Evolutionary conservation across 1,284 basidiomycete species (phyloP).

Genomic region (Phlebopus sp.): DNA sequence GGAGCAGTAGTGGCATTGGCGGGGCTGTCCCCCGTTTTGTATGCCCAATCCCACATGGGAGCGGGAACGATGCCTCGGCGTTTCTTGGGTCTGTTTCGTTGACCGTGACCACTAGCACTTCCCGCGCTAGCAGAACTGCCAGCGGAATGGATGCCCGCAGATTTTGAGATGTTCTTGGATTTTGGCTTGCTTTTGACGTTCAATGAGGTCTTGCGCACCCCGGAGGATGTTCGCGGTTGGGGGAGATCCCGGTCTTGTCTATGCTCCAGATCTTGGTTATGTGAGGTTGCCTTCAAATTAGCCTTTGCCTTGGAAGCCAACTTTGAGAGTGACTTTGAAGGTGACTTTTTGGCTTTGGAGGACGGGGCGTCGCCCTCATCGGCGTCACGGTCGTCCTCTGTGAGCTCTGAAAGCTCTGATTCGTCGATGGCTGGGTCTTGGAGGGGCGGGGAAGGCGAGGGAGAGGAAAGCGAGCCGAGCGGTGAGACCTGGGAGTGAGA

Average conservation of each 20-base stretch:
- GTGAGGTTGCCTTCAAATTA: neutral
- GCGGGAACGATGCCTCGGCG: constrained; percentile 66
- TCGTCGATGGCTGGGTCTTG: constrained; percentile 42
- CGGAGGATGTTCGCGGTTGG: constrained; percentile 21
- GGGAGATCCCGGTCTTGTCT: constrained; percentile 26
- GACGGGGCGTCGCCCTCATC: constrained; percentile 15
- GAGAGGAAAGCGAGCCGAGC: constrained; percentile 59
- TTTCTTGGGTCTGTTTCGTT: constrained; percentile 46
- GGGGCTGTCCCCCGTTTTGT: constrained; percentile 33
- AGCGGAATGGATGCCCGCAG: neutral
- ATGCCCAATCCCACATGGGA: constrained; percentile 77
- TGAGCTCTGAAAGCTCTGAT: constrained; percentile 78
- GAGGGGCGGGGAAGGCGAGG: constrained; percentile 39
- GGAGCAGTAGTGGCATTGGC: constrained; percentile 11
- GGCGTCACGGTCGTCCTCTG: constrained; percentile 69
- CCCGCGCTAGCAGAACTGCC: constrained; percentile 10
- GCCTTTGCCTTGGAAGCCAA: constrained; percentile 11
- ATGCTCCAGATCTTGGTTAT: constrained; percentile 6
- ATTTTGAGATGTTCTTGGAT: constrained; percentile 4
- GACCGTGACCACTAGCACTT: constrained; percentile 18
- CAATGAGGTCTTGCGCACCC: constrained; percentile 17
- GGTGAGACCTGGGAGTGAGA: constrained; percentile 32
- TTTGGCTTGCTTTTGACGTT: constrained; percentile 13
- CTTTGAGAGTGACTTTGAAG: constrained; percentile 1
- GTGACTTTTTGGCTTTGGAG: too few relatives aligned